Percentiles rank a stretch among this genome's conserved stretches.
Conservation (phyloP, 2,329 filamentous ascomycete genomes). For the Dichotomopilus funicola region DNA sequence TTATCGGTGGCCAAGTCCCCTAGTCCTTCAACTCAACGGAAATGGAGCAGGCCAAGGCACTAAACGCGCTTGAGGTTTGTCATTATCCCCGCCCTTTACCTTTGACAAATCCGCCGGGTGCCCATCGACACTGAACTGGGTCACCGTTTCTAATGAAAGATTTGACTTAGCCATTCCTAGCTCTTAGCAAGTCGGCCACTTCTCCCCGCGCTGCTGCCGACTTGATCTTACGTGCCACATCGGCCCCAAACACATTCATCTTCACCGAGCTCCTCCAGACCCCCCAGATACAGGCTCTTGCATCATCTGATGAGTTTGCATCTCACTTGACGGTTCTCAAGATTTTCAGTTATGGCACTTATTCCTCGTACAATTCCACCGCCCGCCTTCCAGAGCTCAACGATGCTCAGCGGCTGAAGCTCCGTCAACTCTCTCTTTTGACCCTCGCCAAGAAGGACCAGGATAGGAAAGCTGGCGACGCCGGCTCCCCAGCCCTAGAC, state of each 20-base stretch:
- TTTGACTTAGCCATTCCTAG: conserved; percentile 71
- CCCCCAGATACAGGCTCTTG: conserved; percentile 70
- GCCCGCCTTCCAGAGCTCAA: conserved; percentile 61
- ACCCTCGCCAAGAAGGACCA: conserved; percentile 66
- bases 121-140: background rate
- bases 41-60: conserved; percentile 69
- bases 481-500: conserved; percentile 44
- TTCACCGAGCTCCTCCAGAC: conserved; percentile 88
- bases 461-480: background rate
- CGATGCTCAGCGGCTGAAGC: conserved; percentile 69
- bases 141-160: background rate
- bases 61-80: conserved; percentile 57
- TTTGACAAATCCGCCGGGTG: background rate
- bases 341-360: conserved; percentile 91
- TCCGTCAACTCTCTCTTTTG: conserved; percentile 84
- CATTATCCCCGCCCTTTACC: conserved; percentile 1
- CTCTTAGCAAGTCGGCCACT: conserved; percentile 77
- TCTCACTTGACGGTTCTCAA: conserved; percentile 65
- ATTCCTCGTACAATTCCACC: conserved; percentile 56
- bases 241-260: conserved; percentile 82
- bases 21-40: background rate
- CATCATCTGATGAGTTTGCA: conserved; percentile 48
- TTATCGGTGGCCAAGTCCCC: background rate
- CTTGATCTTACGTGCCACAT: conserved; percentile 80
- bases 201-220: conserved; percentile 80